Base-by-base conservation (phyloP, 768 basidiomycete genomes). In the Lactarius tabidus region DNA sequence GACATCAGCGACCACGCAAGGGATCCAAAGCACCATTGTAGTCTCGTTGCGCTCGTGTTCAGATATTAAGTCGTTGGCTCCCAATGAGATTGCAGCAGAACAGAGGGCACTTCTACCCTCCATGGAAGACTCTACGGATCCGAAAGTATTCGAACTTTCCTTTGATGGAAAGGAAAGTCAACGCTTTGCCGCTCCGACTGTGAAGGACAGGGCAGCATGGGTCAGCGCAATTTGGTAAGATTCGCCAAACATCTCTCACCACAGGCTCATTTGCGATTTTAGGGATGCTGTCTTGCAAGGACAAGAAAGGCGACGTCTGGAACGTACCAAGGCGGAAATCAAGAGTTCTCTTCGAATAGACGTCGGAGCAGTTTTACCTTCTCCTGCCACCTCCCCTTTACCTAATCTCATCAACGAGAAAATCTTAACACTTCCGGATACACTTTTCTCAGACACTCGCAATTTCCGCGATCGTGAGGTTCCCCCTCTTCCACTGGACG, bases 211-310 rank as follows among this genome's bases (percentile, higher is more conserved):
- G 58, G 88, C 88, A 4, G 81, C 80, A 10, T 91, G 90, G 90
- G 81, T 91, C 57, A 87, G 86, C 70, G 82, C 85, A 3, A 84
- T 91, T 55, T 91, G 90, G 90, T 89, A 72, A 71, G 79, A 14
- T 23, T 36, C 72, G 12, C 9, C 26, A 3, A 15, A 6, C 38
- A n/a, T 23, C 17, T 14, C 51, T 51, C 23, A 41, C 48, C 33
- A 39, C 29, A 51, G 15, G 35, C 60, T 65, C 55, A 61, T 41
- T 1, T 17, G 18, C 1, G 31, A 14, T 18, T 62, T 17, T 6
- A 69, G 88, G 88, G 86, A 90, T 71, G 77, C 78, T 6, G 77
- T 89, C 29, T 75, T 90, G 36, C 76, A 78, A 7, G 74, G 75
- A 6, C 76, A 74, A 52, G 74, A 73, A n/a, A 69, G 69, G 38